A percentile compares a stretch with the other conserved stretches of the same genome.
Evolutionary conservation across 805 yeast species (phyloP).

Genomic region (Sugiyamaella mastotermitis): DNA sequence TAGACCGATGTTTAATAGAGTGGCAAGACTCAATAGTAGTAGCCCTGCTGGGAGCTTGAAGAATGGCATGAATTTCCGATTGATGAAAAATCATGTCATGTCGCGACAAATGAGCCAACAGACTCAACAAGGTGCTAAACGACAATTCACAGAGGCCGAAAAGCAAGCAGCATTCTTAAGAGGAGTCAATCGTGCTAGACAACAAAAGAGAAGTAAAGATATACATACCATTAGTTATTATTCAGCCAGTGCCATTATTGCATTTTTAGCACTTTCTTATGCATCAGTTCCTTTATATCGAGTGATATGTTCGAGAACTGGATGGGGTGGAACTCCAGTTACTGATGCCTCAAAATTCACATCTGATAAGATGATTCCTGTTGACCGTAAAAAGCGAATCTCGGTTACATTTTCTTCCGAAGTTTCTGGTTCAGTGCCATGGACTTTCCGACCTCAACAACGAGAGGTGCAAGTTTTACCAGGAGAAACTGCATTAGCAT

Average conservation of each 20-base stretch:
- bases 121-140: neutral
- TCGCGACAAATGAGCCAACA: neutral
- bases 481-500: slow-evolving; percentile 96
- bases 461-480: slow-evolving; percentile 88
- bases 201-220: slow-evolving; percentile 7
- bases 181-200: slow-evolving; percentile 17
- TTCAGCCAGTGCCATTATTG: slow-evolving; percentile 42
- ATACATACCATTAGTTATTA: slow-evolving; percentile 14
- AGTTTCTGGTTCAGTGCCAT: slow-evolving; percentile 83
- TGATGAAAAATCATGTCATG: no score
- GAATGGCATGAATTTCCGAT: no score
- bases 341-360: slow-evolving; percentile 79
- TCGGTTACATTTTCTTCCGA: slow-evolving; percentile 87
- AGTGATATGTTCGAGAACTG: slow-evolving; percentile 88
- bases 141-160: slow-evolving; percentile 12
- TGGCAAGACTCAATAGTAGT: no score
- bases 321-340: slow-evolving; percentile 93
- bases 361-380: slow-evolving; percentile 81
- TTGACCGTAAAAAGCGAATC: slow-evolving; percentile 75
- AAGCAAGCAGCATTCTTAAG: slow-evolving; percentile 18
- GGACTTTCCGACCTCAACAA: slow-evolving; percentile 94
- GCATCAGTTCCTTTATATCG: slow-evolving; percentile 91
- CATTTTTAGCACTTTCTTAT: slow-evolving; percentile 72
- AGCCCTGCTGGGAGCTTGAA: no score
- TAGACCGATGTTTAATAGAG: no score